Evolutionary conservation across 768 basidiomycete species (phyloP), one percentile per base, ranked within the genome.

Genomic region (Podaxis rugospora): DNA sequence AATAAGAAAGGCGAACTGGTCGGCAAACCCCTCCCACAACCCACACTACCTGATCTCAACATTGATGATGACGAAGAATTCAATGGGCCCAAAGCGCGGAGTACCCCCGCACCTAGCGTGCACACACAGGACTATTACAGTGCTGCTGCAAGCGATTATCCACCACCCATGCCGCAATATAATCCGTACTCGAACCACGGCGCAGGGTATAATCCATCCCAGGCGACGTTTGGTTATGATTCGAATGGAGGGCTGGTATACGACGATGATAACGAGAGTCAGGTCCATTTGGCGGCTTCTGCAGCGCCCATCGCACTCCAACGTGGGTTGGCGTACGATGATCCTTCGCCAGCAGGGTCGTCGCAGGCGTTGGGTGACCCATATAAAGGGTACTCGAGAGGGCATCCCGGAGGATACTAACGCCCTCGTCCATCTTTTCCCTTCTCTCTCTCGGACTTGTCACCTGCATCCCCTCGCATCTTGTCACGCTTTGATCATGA

Each of bases 41-140:
- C 97, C 1, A 99, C 97, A 7, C 83, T 98, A 36, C 97, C 97
- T 13, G 92, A 91, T 64, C 80, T 99, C 53, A 87, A 85, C n/a
- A 80, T 97, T 50, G 89, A 95, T 58, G 91, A 95, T 64, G 87
- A 90, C 65, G 85, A 88, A 62, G 78, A 85, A 54, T 72, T 76
- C 1, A 83, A 87, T 4, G 82, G 83, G 18, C 76, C 87, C 65
- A 80, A 83, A 59, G 84, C 84, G 6, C 80, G 80, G 18, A 76
- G 72, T 44, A 61, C 59, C 36, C 74, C 83, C 39, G 78, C 87
- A 0, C 80, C 80, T 60, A 85, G 77, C 72, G 75, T 79, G 6
- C 81, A 84, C 70, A 80, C 78, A 66, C 76, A 80, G 67, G 80
- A 84, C 55, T 80, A 83, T 57, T 84, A 85, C 64, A 78, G 76